phyloP scores from a whole-genome alignment of 495 filamentous ascomycete species.

The Neurospora discreta region DNA sequence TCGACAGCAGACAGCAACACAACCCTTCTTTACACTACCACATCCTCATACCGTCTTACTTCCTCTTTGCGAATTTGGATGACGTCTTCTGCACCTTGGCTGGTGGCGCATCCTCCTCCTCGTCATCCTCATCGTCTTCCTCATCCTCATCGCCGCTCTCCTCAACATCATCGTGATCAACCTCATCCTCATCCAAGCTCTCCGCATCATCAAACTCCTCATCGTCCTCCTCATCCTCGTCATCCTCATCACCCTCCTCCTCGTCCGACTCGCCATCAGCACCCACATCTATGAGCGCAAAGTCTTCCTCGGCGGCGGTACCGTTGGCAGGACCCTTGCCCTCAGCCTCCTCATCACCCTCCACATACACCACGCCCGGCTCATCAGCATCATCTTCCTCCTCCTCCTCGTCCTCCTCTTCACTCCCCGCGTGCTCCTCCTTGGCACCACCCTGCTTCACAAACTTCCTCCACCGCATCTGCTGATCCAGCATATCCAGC shows the following conservation, averaged over 20 bases:
- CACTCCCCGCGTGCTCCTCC: constrained; percentile 56
- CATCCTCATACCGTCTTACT: background rate
- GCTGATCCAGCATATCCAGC: constrained; percentile 79
- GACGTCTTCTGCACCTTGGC: constrained; percentile 25
- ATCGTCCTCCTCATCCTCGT: constrained; percentile 9
- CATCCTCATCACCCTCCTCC: constrained; percentile 17
- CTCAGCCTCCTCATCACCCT: constrained; percentile 57
- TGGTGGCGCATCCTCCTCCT: constrained; percentile 22
- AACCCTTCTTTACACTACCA: background rate
- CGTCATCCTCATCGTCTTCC: constrained; percentile 17
- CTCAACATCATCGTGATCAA: constrained; percentile 28
- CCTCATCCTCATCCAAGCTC: constrained; percentile 27
- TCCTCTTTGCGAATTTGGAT: constrained; percentile 17
- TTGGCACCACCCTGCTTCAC: constrained; percentile 30
- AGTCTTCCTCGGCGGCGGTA: constrained; percentile 12
- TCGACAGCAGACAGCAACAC: background rate
- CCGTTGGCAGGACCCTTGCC: constrained; percentile 16
- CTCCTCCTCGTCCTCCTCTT: constrained; percentile 65
- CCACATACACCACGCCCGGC: constrained; percentile 69
- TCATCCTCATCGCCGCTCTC: constrained; percentile 24
- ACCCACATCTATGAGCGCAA: background rate
- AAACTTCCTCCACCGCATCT: constrained; percentile 64
- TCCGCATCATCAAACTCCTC: constrained; percentile 22
- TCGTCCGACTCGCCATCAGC: constrained; percentile 22
- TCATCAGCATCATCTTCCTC: constrained; percentile 46